Conservation (phyloP, 2,329 filamentous ascomycete genomes). For the Penicillium hordei region DNA sequence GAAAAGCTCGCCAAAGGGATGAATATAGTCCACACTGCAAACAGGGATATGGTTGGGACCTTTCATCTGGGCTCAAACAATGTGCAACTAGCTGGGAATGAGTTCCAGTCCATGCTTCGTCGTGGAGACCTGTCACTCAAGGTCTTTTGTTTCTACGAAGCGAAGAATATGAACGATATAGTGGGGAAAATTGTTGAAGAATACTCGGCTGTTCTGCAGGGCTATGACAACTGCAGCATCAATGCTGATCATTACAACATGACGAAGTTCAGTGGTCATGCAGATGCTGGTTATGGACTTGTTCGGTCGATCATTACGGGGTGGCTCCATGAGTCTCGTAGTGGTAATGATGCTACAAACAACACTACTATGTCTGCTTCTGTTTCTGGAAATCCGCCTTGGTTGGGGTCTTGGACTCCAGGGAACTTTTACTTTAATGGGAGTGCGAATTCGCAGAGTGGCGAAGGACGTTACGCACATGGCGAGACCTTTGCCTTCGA, state of each 20-base stretch:
- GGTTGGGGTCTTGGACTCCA: slow-evolving; percentile 1
- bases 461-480: background rate
- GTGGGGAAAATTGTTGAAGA: slow-evolving; percentile 16
- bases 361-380: background rate
- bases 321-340: background rate
- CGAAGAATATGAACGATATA: slow-evolving; percentile 1
- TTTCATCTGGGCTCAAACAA: background rate
- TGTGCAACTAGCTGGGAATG: slow-evolving; percentile 2
- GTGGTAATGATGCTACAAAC: background rate
- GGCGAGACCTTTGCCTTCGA: background rate
- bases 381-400: background rate
- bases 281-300: slow-evolving; percentile 5
- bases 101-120: slow-evolving; percentile 11
- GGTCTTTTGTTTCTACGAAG: slow-evolving; percentile 16
- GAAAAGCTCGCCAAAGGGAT: slow-evolving; percentile 8
- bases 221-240: slow-evolving; percentile 3
- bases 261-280: background rate
- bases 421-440: background rate
- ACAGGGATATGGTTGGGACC: slow-evolving; percentile 1
- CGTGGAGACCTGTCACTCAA: slow-evolving; percentile 4
- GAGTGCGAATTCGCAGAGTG: background rate
- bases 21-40: background rate
- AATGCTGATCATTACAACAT: slow-evolving; percentile 13
- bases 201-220: slow-evolving; percentile 9
- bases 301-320: background rate